Conservation (phyloP, 176 grass and related monocot species). For the Paspalum vaginatum region DNA sequence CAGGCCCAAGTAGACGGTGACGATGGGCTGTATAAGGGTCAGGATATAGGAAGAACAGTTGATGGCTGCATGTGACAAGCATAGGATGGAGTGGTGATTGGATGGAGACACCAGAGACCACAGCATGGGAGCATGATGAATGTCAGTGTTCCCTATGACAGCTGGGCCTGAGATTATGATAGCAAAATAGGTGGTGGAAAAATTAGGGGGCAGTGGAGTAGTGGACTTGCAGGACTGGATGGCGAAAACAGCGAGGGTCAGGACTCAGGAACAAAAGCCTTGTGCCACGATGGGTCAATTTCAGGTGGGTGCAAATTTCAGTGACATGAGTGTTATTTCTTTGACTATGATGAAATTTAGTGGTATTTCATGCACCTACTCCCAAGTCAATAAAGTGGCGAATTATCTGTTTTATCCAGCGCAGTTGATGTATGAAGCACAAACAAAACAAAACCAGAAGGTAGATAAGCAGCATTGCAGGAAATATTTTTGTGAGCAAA, state of each 20-base stretch:
- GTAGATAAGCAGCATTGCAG: neutral
- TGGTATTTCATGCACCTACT: neutral
- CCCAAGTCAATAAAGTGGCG: too few relatives aligned
- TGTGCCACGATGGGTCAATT: neutral
- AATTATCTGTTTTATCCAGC: neutral
- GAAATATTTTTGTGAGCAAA: neutral
- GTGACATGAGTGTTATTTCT: neutral
- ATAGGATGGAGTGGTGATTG: neutral
- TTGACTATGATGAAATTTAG: neutral
- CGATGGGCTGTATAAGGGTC: neutral
- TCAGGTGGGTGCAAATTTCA: neutral
- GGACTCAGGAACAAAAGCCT: neutral
- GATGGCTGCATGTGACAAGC: neutral
- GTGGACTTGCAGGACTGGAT: neutral
- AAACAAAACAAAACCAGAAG: slow-evolving; percentile 20
- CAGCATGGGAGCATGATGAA: neutral
- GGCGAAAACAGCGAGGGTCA: neutral
- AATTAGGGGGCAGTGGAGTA: neutral
- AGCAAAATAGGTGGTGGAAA: neutral
- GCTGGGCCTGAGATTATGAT: neutral
- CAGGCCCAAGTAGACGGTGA: neutral
- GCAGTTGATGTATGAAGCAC: neutral
- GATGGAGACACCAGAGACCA: neutral
- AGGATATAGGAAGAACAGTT: neutral
- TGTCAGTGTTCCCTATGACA: neutral